A percentile compares a stretch with the other conserved stretches of the same genome.
These are phyloP conservation scores for Neospora caninum DNA, from an alignment of 169 alveolate species.

Conservation along the genomic window DNA sequence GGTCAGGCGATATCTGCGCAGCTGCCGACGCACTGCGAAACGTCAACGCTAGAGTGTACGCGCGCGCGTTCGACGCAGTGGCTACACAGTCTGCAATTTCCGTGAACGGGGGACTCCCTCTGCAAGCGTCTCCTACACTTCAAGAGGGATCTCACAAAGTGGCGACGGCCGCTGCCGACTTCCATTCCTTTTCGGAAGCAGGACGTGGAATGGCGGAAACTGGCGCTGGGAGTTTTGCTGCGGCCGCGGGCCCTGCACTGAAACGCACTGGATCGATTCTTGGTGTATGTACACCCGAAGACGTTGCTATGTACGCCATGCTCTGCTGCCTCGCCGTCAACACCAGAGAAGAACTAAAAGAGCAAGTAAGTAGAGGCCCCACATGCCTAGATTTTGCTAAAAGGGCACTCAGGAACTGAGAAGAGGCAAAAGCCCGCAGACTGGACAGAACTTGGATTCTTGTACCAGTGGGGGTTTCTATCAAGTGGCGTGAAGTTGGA, in stretches of 20 bases:
- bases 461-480: too few species aligned
- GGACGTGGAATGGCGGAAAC: neutral
- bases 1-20: neutral
- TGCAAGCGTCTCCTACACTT: too few species aligned
- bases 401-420: too few species aligned
- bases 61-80: neutral
- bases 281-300: constrained; percentile 18
- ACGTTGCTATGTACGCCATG: constrained; percentile 10
- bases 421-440: too few species aligned
- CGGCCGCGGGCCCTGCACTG: neutral
- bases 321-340: constrained; percentile 12
- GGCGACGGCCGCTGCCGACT: too few species aligned
- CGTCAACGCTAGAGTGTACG: neutral
- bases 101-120: neutral
- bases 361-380: neutral
- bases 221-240: neutral
- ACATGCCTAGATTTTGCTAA: too few species aligned
- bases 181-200: neutral
- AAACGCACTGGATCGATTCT: neutral
- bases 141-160: too few species aligned
- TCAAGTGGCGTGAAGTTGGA: too few species aligned
- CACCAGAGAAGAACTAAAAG: neutral
- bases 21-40: neutral
- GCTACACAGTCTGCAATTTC: neutral
- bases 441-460: too few species aligned